Evolutionary conservation across 2,329 filamentous ascomycete species (phyloP).

Genomic region (Diplocarpon rosae): DNA sequence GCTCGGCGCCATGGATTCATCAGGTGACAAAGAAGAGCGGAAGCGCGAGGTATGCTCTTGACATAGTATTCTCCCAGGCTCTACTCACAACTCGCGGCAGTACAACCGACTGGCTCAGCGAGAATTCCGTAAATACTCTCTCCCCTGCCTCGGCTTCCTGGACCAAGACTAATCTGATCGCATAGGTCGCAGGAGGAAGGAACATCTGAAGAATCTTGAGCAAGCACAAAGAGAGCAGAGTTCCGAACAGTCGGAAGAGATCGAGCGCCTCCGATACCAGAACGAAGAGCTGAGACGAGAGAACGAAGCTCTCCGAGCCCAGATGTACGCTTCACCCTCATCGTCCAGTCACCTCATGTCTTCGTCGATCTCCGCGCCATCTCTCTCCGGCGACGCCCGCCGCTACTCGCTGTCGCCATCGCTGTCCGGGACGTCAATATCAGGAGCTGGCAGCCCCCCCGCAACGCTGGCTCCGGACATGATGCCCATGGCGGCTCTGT

Average conservation of each 20-base stretch:
- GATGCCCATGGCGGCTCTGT: slow-evolving; percentile 25
- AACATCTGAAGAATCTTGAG: slow-evolving; percentile 34
- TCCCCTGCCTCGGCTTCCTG: not conserved
- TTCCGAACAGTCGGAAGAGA: slow-evolving; percentile 31
- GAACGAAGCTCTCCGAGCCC: slow-evolving; percentile 30
- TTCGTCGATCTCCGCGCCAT: slow-evolving; percentile 16
- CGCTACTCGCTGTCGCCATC: slow-evolving; percentile 27
- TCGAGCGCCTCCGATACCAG: slow-evolving; percentile 31
- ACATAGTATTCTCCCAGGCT: too few species aligned
- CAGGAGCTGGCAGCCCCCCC: slow-evolving; percentile 24
- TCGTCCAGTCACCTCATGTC: slow-evolving; percentile 20
- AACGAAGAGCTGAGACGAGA: slow-evolving; percentile 31
- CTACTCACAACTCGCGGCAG: slow-evolving; percentile 15
- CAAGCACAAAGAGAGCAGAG: slow-evolving; percentile 31
- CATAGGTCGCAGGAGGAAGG: slow-evolving; percentile 33
- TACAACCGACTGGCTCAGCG: slow-evolving; percentile 34
- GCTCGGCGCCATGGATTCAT: slow-evolving; percentile 23
- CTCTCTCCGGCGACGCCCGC: slow-evolving; percentile 19
- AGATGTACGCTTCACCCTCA: slow-evolving; percentile 28
- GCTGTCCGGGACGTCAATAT: slow-evolving; percentile 25
- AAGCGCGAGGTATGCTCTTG: slow-evolving; percentile 29
- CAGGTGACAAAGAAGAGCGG: slow-evolving; percentile 27
- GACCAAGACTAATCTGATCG: slow-evolving; percentile 10
- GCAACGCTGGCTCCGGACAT: slow-evolving; percentile 23
- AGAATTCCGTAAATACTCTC: slow-evolving; percentile 31